phyloP scores from a whole-genome alignment of 2,329 filamentous ascomycete species.

The Alternaria ventricosa region DNA sequence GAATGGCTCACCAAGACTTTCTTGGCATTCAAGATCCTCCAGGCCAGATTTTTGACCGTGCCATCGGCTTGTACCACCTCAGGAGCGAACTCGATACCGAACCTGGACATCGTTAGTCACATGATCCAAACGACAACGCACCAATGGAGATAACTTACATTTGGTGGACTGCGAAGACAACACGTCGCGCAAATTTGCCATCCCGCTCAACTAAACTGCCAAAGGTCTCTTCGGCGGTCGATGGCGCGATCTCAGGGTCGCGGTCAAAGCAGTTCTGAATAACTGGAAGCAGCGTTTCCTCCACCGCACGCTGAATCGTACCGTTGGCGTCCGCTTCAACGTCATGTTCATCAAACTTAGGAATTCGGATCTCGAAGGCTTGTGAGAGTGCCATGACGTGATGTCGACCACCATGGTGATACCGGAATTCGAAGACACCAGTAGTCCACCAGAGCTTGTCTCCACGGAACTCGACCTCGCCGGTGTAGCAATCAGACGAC shows the following conservation, averaged over 20 bases:
- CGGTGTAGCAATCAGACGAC: constrained; percentile 69
- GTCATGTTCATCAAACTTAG: constrained; percentile 78
- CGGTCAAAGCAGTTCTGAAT: constrained; percentile 92
- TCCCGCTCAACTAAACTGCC: constrained; percentile 85
- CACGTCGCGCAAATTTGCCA: constrained; percentile 84
- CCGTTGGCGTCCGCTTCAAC: constrained; percentile 66
- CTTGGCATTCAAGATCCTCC: constrained; percentile 95
- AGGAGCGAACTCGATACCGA: constrained; percentile 93
- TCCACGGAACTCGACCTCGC: constrained; percentile 85
- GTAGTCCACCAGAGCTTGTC: constrained; percentile 98
- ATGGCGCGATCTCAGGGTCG: constrained; percentile 88
- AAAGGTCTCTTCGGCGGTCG: constrained; percentile 79
- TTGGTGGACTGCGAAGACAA: constrained; percentile 92
- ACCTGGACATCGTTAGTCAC: constrained; percentile 51
- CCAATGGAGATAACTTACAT: constrained; percentile 67
- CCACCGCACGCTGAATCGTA: constrained; percentile 72
- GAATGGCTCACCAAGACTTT: constrained; percentile 78
- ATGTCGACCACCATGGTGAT: constrained; percentile 92
- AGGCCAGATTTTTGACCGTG: constrained; percentile 86
- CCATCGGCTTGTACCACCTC: constrained; percentile 93
- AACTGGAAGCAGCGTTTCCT: constrained; percentile 78
- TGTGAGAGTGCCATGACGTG: constrained; percentile 92
- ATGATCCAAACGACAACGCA: neutral
- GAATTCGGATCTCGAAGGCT: constrained; percentile 88
- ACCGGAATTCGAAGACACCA: constrained; percentile 94